phyloP scores from a whole-genome alignment of 1,284 basidiomycete species.

The Athelia psychrophila region DNA sequence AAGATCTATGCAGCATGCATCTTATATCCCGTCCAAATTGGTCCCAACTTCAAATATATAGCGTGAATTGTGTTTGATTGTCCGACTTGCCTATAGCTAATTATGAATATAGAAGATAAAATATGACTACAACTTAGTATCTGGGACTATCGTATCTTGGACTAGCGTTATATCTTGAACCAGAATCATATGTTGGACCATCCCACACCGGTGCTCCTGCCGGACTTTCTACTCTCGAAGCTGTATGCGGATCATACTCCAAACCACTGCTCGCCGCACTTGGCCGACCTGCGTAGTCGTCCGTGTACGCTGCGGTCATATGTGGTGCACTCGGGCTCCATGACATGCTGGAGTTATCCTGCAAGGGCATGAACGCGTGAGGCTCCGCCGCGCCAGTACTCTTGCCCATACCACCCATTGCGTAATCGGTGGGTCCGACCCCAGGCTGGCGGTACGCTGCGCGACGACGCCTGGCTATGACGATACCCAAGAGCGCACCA shows the following conservation, averaged over 20 bases:
- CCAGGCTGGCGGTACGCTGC: constrained; percentile 13
- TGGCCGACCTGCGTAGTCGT: background rate
- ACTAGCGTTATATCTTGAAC: too few relatives aligned
- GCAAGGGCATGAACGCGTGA: constrained; percentile 57
- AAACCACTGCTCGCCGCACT: background rate
- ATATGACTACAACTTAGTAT: too few relatives aligned
- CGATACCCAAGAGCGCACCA: constrained; percentile 24
- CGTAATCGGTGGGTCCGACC: background rate
- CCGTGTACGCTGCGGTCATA: constrained; percentile 12
- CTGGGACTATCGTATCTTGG: too few relatives aligned
- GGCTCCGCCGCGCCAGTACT: constrained; percentile 34
- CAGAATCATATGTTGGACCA: background rate
- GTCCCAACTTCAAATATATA: too few relatives aligned
- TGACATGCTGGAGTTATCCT: constrained; percentile 48
- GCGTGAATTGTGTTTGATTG: too few relatives aligned
- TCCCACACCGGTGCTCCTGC: background rate
- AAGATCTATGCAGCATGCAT: too few relatives aligned
- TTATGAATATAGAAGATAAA: too few relatives aligned
- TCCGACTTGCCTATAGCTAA: too few relatives aligned
- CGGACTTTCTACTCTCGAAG: background rate
- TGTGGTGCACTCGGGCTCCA: constrained; percentile 48
- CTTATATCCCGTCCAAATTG: too few relatives aligned
- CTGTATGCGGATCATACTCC: background rate
- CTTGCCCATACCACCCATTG: background rate
- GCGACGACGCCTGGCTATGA: constrained; percentile 24